These are phyloP conservation scores for Fusarium sp. DNA, from an alignment of 2,329 filamentous ascomycete genomes.

Conservation along the genomic window DNA sequence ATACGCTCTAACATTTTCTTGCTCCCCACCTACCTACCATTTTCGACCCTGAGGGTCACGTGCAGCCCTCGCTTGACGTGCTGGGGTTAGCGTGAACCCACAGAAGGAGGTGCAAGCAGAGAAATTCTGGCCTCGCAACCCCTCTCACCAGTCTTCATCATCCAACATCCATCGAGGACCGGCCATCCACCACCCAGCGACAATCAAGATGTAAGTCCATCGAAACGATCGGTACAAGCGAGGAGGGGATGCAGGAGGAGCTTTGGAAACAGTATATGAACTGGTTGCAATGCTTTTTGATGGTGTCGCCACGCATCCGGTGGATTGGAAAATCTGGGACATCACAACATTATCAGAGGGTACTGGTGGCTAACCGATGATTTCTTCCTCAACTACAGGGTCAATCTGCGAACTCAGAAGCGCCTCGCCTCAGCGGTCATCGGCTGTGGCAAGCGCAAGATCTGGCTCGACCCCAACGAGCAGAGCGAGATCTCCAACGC, in stretches of 20 bases:
- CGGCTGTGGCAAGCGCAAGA: slow-evolving; percentile 99
- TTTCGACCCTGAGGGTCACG: not conserved
- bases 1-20: not conserved
- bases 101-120: slow-evolving; percentile 53
- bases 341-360: slow-evolving; percentile 23
- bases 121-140: slow-evolving; percentile 56
- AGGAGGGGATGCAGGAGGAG: slow-evolving; percentile 26
- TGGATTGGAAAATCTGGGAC: slow-evolving; percentile 7
- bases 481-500: slow-evolving; percentile 99
- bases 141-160: slow-evolving; percentile 54
- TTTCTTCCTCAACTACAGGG: slow-evolving; percentile 68
- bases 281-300: slow-evolving; percentile 38
- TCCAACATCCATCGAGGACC: slow-evolving; percentile 54
- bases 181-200: slow-evolving; percentile 56
- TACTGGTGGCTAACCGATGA: slow-evolving; percentile 46
- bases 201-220: slow-evolving; percentile 60
- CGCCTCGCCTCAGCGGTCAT: slow-evolving; percentile 98
- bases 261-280: slow-evolving; percentile 21
- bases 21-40: not conserved
- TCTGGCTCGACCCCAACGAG: slow-evolving; percentile 99
- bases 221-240: slow-evolving; percentile 32
- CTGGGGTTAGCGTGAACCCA: slow-evolving; percentile 52
- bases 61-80: slow-evolving; percentile 55
- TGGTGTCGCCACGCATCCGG: slow-evolving; percentile 23
- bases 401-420: slow-evolving; percentile 99